Evolutionary conservation across 2,329 filamentous ascomycete species (phyloP), one percentile per base, ranked within the genome.

Genomic region (Aspergillus texensis): DNA sequence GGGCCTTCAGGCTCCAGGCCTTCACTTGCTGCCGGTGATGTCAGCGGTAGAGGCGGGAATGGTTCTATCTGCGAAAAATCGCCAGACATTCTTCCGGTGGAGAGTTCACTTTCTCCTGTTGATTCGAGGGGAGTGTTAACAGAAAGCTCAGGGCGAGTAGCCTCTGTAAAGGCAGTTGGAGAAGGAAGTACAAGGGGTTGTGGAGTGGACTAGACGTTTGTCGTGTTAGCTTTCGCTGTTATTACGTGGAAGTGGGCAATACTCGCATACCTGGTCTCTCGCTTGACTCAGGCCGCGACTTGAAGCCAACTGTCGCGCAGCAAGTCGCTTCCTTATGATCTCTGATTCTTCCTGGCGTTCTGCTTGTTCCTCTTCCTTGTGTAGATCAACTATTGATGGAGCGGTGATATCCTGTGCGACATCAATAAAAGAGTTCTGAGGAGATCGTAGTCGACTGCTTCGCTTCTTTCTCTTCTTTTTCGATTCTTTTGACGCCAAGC

Each of bases 301-400:
- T 12, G 82, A 68, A 11, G 88, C 88, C 24, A 89, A 72, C 52
- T 81, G 79, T 39, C 83, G 81, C 3, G 88, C 88, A 52, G 84
- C 84, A 43, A 81, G 77, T 41, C 88, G 79, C 69, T 82, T 86
- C 56, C 80, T 78, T 61, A 83, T 77, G 30, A 89, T 77, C 43
- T 83, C 81, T 4, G 76, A 75, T 71, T 90, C 88, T 71, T 90
- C 86, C 70, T 88, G 79, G 39, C 77, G 68, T 55, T 80, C 82
- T 0, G 83, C 74, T 34, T 77, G 78, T 26, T 86, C 83, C 71
- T 90, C 88, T 75, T 90, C 86, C 39, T 79, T 79, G 68, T 84
- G 83, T 14, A 89, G 72, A 60, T 88, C 85, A 6, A 77, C 79
- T 52, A 89, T 77, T 2, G 85, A 83, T 0, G 84, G 80, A 2